Evolutionary conservation across 768 basidiomycete genomes (phyloP).

Genomic region (Mycena haematopus): DNA sequence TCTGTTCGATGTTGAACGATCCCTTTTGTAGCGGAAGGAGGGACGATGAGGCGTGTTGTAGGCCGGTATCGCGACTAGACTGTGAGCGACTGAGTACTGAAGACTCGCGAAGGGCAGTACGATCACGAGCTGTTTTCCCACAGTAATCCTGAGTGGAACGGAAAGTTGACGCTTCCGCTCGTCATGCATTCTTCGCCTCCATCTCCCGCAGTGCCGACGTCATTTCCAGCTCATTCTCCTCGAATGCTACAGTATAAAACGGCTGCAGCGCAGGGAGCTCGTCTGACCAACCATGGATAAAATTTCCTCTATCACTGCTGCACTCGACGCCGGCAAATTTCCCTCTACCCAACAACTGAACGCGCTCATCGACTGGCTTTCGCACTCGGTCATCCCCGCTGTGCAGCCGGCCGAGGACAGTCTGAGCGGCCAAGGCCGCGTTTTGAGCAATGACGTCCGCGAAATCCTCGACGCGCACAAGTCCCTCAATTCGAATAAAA

Average conservation of each 20-base stretch:
- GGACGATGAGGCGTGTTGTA: too few relatives aligned
- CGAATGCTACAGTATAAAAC: background rate
- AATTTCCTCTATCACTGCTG: conserved; percentile 65
- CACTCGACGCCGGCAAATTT: conserved; percentile 73
- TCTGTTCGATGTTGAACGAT: too few relatives aligned
- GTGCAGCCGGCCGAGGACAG: conserved; percentile 48
- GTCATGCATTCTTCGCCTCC: background rate
- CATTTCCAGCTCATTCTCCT: conserved; percentile 2
- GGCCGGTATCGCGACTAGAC: too few relatives aligned
- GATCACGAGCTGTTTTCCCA: too few relatives aligned
- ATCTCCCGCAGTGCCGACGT: background rate
- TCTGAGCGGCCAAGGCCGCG: conserved; percentile 61
- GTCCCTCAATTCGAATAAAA: conserved; percentile 58
- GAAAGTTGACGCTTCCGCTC: too few relatives aligned
- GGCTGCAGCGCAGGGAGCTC: too few relatives aligned
- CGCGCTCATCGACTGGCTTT: conserved; percentile 60
- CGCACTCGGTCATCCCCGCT: conserved; percentile 53
- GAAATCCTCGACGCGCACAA: conserved; percentile 66
- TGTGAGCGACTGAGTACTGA: too few relatives aligned
- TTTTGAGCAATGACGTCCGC: conserved; percentile 56
- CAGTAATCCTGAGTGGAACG: too few relatives aligned
- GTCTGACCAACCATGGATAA: conserved; percentile 59
- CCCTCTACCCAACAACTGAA: conserved; percentile 66
- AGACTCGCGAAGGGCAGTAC: too few relatives aligned
- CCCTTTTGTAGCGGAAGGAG: too few relatives aligned